Evolutionary conservation across 139 green algal species (phyloP).

Genomic region (Auxenochlorella pyrenoidosa): DNA sequence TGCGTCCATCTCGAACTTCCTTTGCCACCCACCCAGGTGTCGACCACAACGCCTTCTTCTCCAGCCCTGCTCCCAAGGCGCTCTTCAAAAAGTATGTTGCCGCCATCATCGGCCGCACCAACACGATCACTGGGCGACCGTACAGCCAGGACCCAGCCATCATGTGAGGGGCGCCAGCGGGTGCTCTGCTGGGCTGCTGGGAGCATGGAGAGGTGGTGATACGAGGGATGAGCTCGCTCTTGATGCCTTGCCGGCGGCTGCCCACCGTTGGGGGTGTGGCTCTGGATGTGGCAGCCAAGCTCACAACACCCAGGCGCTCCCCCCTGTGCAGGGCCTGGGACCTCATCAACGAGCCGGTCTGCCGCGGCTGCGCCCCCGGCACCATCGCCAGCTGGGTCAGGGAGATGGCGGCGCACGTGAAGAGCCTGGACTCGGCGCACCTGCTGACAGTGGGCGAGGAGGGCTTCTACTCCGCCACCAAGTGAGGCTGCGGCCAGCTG

Average conservation of each 20-base stretch:
- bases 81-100: slow-evolving; percentile 50
- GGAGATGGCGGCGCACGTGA: slow-evolving; percentile 59
- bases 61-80: slow-evolving; percentile 28
- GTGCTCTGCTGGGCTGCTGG: not conserved
- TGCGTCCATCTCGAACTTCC: too few relatives aligned
- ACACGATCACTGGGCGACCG: slow-evolving; percentile 52
- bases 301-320: not conserved
- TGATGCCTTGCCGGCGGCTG: too few relatives aligned
- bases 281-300: too few relatives aligned
- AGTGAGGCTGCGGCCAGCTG: not conserved
- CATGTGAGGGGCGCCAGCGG: slow-evolving; percentile 46
- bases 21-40: not conserved
- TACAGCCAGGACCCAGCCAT: slow-evolving; percentile 80
- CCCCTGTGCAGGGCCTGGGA: slow-evolving; percentile 45
- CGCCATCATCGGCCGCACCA: slow-evolving; percentile 49
- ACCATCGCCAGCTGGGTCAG: slow-evolving; percentile 51
- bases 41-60: slow-evolving; percentile 67
- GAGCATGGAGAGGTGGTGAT: too few relatives aligned
- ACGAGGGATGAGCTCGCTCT: too few relatives aligned
- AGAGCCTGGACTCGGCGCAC: slow-evolving; percentile 44
- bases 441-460: slow-evolving; percentile 55
- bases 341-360: slow-evolving; percentile 83
- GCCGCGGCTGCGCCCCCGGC: slow-evolving; percentile 14
- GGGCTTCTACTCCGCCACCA: slow-evolving; percentile 42
- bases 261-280: too few relatives aligned